Base-by-base conservation (phyloP, 1,284 basidiomycete genomes). In the Psilocybe mexicana region DNA sequence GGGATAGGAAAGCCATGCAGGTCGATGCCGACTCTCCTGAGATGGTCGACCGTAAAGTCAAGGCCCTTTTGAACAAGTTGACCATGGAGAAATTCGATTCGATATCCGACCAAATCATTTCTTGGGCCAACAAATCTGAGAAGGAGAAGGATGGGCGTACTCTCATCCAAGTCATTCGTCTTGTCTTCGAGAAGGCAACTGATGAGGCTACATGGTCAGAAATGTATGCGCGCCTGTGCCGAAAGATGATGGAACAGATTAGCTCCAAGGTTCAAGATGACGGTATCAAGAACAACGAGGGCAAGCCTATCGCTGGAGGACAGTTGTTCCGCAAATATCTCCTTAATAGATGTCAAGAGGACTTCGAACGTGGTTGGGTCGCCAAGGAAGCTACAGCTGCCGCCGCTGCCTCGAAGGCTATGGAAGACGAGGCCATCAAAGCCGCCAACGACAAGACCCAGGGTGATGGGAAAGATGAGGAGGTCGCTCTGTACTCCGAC, bases 1-100 rank as follows among this genome's bases (percentile, higher is more conserved):
- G 96, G 96, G 83, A 74, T 61, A 70, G 79, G 62, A 80, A 79
- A 62, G 58, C 70, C 35, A 68, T 74, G 48, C 71, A 66, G 57
- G 67, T 70, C 33, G 87, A 91, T 50, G 73, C 79, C 14, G 89
- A 92, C 55, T 88, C 91, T 3, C 87, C 92, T 0, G 90, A 91
- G 66, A 76, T 90, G 64, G 93, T 98, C 35, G 93, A 96, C 68
- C 88, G 94, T 60, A 98, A 97, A 78, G 95, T 98, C 79, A 96
- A 94, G 76, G 80, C 79, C 53, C 76, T 98, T 61, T 88, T 99
- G 69, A 98, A 98, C 85, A 98, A 96, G 79, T 86, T 98, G 50
- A 96, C 96, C 1, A 90, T 96, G 84, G 94, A 98, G 79, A 94
- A 93, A 71, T 98, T 98, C 80, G 94, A 96, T 66, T 90, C 92